Percentiles rank a stretch among this genome's conserved stretches.
Evolutionary conservation across 495 filamentous ascomycete species (phyloP).

Genomic region (Evansstolkia leycettana): DNA sequence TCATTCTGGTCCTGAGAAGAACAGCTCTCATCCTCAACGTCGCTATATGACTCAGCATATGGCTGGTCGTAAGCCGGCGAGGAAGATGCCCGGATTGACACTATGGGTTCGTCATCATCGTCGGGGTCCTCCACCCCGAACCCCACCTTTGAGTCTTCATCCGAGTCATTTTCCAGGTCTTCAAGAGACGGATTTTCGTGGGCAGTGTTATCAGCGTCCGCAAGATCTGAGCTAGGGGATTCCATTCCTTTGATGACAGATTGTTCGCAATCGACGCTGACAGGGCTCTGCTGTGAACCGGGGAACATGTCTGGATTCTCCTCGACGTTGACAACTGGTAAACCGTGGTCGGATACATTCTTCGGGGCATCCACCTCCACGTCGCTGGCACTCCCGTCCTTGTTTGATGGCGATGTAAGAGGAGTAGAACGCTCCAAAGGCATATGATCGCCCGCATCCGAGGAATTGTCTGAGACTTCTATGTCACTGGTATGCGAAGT

Average conservation of each 20-base stretch:
- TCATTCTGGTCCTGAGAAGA: not conserved
- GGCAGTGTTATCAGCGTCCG: not conserved
- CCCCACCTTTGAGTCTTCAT: not conserved
- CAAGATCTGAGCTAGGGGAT: conserved; percentile 9
- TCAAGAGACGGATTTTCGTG: not conserved
- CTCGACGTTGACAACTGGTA: no score
- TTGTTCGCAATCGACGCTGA: conserved; percentile 6
- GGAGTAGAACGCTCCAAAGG: conserved; percentile 11
- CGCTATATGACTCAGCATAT: not conserved
- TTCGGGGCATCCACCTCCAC: no score
- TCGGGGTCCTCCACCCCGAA: not conserved
- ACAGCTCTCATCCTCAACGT: not conserved
- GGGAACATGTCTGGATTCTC: no score
- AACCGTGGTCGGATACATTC: no score
- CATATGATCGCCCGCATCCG: conserved; percentile 10
- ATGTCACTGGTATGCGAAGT: not conserved
- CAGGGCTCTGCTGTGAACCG: conserved; percentile 8
- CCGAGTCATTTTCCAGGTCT: not conserved
- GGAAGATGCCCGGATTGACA: not conserved
- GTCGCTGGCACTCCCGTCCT: not conserved
- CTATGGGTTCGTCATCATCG: not conserved
- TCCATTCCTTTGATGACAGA: conserved; percentile 12
- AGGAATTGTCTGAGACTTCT: conserved; percentile 6
- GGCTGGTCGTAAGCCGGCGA: not conserved
- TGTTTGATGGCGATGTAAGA: conserved; percentile 9